Base-by-base conservation (phyloP, 1,284 basidiomycete species). In the Sporisorium sorghi region DNA sequence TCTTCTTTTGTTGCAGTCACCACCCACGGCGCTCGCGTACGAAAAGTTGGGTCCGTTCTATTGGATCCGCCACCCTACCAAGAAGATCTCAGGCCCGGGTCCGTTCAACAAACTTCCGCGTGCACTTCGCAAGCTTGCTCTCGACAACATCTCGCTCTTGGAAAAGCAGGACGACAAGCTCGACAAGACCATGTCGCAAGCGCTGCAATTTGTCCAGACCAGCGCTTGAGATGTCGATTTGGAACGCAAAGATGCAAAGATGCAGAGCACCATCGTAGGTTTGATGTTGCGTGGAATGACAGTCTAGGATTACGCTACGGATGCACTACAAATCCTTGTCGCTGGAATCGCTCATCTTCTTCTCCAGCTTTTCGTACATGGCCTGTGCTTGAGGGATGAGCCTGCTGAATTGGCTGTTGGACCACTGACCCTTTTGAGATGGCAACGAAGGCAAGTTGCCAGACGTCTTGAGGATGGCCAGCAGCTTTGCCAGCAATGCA, bases 391-490 rank as follows among this genome's bases (percentile, higher is more conserved):
- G 64, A 23, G 70, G 70, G 17, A 73, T 68, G 48, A 73, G 64
- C 9, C 49, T 40, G 40, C 68, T 68, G 58, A 73, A 73, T 15
- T 68, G 70, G 33, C 64, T 68, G 58, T 73, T 73, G 39, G 70
- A 63, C 70, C 70, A 73, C 47, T 73, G 70, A 6, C 60, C 70
- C 30, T 73, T 73, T 30, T 73, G 70, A 14, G 60, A 64, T 10
- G 70, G 70, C 5, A 73, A 43, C n/a, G 70, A 73, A 19, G 70
- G 64, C 15, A 73, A 46, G 37, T 58, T 73, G 48, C 70, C 65
- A 7, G 70, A 73, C 8, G 70, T 73, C 28, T 73, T 73, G 39
- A 73, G 65, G 30, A 73, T 73, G 19, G 70, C 58, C 2, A 73
- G 58, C n/a, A 73, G 53, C 54, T 73, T 73, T 26, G 70, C 70